Base-by-base conservation (phyloP, 192 early-diverging fungal species). In the Fimicolochytrium jonesii region DNA sequence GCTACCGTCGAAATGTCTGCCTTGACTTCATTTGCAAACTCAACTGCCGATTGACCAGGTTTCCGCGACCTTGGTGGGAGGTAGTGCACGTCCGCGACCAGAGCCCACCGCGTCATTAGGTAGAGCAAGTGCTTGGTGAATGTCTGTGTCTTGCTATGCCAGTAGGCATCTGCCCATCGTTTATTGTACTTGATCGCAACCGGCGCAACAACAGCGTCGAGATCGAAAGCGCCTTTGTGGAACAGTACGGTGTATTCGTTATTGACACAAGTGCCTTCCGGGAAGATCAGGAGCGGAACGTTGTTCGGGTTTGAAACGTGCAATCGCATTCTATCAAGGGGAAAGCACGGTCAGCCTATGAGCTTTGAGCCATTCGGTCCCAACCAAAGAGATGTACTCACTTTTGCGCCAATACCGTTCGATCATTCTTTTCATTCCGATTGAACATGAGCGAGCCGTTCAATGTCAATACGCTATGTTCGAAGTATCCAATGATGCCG, bases 181-280 rank as follows among this genome's bases (percentile, higher is more conserved):
- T 82, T 82, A 66, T 82, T 59, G 64, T 81, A 78, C 68, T 75
- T 74, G 47, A 82, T 77, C 18, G 80, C 80, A 22, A 75, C 75
- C 11, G 80, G 80, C n/a, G 67, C 69, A 43, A 82, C 68, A 2
- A 51, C 56, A 13, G 75, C 73, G 39, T 75, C 80, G 33, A 80
- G 70, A 11, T 82, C 80, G 49, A 82, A 82, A 6, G 80, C 77
- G n/a, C 80, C 80, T 51, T 82, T 82, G 42, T 82, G 80, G 68
- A 82, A 82, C 3, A 82, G 66, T 15, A 82, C 80, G 18, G 80
- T 82, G 52, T 80, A 77, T 42, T 82, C 80, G 52, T 82, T 82
- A 48, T 80, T 80, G 29, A 80, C 79, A 54, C 80, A 82, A 6
- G 80, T 82, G 15, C 77, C 80, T 66, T 82, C 80, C 10, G 80